Evolutionary conservation across 805 yeast species (phyloP), one percentile per base, ranked within the genome.

Genomic region (Metschnikowia peoriensis): DNA sequence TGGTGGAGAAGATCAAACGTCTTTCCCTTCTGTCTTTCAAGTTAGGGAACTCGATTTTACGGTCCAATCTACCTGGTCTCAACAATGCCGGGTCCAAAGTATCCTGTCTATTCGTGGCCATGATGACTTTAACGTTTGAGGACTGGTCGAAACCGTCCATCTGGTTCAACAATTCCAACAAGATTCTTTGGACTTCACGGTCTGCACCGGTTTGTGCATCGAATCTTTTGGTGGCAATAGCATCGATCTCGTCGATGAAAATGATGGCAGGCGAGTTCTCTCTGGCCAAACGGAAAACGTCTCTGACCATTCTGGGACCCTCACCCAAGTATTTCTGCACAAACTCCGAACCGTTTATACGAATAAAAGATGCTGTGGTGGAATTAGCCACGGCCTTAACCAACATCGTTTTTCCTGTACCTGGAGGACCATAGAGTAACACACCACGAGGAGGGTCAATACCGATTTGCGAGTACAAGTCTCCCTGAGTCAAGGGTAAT

Each of bases 161-260:
- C 76, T 94, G 99, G 64, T 96, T 94, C 65, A 94, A 80, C 66
- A 94, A 79, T 76, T 94, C 99, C 67, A 94, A 86, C 71, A 94
- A 79, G 61, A 93, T 94, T 77, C 99, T 89, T 76, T 94, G 99
- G 50, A 94, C 99, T 76, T 94, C 99, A 73, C 99, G 85, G 75
- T 94, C 99, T 37, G 99, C 98, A 69, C 99, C 99, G 4, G 99
- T 94, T 77, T 94, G 99, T 27, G 99, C 99, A 73, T 94, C 99
- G 65, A 94, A 94, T 75, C 99, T 89, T 73, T 94, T 94, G 40
- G 99, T 94, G 51, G 99, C 99, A 70, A 94, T 94, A 35, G 99
- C 97, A 74, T 94, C 99, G 64, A 94, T 92, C 77, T 94, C 99
- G 77, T 94, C 99, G 62, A 94, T 94, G 73, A 94, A 94, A 56